Conservation (phyloP, 2,329 filamentous ascomycete genomes). For the Colletotrichum echinochloae region DNA sequence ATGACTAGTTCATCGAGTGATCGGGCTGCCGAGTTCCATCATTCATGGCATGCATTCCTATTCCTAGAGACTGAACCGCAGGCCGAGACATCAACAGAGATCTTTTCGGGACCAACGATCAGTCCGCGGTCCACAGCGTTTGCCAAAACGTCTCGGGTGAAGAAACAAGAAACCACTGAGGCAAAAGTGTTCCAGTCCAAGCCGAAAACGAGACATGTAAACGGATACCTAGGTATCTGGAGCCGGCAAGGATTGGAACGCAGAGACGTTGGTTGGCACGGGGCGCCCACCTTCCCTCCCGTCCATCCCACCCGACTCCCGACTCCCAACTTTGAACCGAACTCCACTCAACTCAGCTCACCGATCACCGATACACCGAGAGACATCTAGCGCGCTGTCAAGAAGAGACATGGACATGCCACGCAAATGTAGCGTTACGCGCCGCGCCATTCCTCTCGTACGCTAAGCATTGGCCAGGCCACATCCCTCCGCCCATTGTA, state of each 20-base stretch:
- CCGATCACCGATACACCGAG: constrained; percentile 31
- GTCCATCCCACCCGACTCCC: background rate
- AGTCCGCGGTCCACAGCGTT: background rate
- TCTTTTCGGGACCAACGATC: background rate
- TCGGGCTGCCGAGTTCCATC: constrained; percentile 28
- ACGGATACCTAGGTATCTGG: constrained; percentile 24
- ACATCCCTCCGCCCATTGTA: constrained; percentile 28
- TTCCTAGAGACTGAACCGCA: constrained; percentile 1
- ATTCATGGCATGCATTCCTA: constrained; percentile 32
- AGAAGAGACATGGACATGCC: constrained; percentile 11
- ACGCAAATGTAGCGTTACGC: background rate
- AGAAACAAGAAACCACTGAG: constrained; percentile 25
- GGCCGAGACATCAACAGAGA: constrained; percentile 9
- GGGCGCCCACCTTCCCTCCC: constrained; percentile 12
- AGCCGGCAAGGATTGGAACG: constrained; percentile 20
- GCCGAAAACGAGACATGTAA: constrained; percentile 33
- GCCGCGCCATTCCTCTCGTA: background rate
- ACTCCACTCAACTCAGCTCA: background rate
- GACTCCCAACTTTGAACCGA: constrained; percentile 4
- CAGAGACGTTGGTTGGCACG: constrained; percentile 21
- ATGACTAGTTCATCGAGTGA: constrained; percentile 23
- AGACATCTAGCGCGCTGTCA: constrained; percentile 11
- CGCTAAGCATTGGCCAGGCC: constrained; percentile 7
- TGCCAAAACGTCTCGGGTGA: constrained; percentile 22
- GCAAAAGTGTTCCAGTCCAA: constrained; percentile 3